Percentiles rank a stretch among this genome's conserved stretches.
Evolutionary conservation across 1,284 basidiomycete species (phyloP).

Genomic region (Somion occarium): DNA sequence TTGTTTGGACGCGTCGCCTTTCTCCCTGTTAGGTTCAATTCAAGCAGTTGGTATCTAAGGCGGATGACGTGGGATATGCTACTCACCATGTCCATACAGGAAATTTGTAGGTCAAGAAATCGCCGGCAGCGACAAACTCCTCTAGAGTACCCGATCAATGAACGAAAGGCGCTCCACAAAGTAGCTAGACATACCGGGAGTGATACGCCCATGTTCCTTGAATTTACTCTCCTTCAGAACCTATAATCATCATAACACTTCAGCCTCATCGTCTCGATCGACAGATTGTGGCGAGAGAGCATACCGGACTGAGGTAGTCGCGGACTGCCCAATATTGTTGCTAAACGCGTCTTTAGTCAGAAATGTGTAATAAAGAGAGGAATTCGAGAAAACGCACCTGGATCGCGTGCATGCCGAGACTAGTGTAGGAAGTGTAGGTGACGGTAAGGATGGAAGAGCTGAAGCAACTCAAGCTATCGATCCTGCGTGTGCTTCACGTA

Average conservation of each 20-base stretch:
- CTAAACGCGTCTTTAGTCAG: constrained; percentile 27
- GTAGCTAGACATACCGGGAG: constrained; percentile 69
- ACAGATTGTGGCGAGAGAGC: constrained; percentile 23
- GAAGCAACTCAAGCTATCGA: constrained; percentile 4
- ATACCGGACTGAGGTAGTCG: constrained; percentile 92
- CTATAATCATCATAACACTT: constrained; percentile 35
- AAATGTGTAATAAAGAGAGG: neutral
- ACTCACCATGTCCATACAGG: constrained; percentile 90
- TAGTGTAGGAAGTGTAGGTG: constrained; percentile 7
- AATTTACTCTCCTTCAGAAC: constrained; percentile 98
- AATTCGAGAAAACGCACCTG: constrained; percentile 43
- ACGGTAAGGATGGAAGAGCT: constrained; percentile 5
- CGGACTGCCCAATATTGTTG: constrained; percentile 94
- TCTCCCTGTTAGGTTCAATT: constrained; percentile 58
- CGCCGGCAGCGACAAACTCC: constrained; percentile 94
- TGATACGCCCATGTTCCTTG: constrained; percentile 97
- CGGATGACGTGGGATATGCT: constrained; percentile 1
- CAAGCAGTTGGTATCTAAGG: constrained; percentile 4
- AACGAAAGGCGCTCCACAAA: constrained; percentile 3
- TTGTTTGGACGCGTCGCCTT: constrained; percentile 77
- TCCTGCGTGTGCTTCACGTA: neutral
- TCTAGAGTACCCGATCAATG: constrained; percentile 44
- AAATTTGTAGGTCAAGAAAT: constrained; percentile 94
- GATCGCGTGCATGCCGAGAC: constrained; percentile 58
- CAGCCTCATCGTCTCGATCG: constrained; percentile 12